Conservation (phyloP, 495 filamentous ascomycete genomes). For the Aspergillus affinis region DNA sequence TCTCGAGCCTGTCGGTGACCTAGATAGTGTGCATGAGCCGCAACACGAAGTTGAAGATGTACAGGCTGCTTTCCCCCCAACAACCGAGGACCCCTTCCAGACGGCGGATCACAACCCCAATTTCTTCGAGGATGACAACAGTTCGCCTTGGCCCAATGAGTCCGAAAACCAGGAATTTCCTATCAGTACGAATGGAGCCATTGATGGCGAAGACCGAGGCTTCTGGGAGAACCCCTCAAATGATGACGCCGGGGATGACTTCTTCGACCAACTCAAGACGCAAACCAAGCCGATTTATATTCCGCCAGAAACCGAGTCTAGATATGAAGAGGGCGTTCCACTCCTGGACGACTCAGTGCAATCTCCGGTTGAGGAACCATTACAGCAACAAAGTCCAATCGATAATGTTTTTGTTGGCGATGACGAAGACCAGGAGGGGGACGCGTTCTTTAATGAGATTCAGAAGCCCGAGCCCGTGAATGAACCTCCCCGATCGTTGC, state of each 20-base stretch:
- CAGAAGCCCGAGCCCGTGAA: conserved; percentile 14
- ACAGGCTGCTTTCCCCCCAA: neutral
- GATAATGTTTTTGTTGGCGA: conserved; percentile 38
- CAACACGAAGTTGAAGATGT: neutral
- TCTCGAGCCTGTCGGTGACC: neutral
- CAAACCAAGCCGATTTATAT: conserved; percentile 49
- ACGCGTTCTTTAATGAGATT: conserved; percentile 38
- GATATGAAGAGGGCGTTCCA: conserved; percentile 50
- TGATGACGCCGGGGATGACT: conserved; percentile 40
- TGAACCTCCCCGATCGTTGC: conserved; percentile 14
- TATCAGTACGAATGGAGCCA: conserved; percentile 14
- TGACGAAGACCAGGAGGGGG: conserved; percentile 38
- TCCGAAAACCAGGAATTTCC: neutral
- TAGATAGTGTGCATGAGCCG: neutral
- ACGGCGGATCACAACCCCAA: conserved; percentile 6
- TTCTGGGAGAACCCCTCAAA: conserved; percentile 32
- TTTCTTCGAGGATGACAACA: conserved; percentile 7
- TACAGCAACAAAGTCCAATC: conserved; percentile 19
- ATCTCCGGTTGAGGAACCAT: conserved; percentile 19
- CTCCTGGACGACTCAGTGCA: conserved; percentile 35
- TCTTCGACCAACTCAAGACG: conserved; percentile 50
- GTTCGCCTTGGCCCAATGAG: conserved; percentile 8
- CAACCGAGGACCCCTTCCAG: neutral
- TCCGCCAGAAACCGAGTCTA: conserved; percentile 44
- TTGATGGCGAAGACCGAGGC: conserved; percentile 22